Evolutionary conservation across 1,139 yeast species (phyloP).

Genomic region (Saccharomyces hybrid): DNA sequence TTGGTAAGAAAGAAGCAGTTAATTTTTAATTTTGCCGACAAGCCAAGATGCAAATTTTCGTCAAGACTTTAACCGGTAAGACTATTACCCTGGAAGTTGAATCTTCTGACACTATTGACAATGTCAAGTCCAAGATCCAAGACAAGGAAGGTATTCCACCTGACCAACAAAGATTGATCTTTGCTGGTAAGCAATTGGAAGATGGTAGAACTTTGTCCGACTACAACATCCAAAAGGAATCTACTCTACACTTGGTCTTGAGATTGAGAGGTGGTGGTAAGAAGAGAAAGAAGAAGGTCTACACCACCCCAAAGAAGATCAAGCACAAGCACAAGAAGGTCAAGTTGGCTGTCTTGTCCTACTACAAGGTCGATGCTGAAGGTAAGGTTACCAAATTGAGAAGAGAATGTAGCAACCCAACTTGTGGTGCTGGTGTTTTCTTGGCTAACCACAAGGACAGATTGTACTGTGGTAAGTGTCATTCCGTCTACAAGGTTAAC

Average conservation of each 20-base stretch:
- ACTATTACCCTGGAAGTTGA: slow-evolving; percentile 65
- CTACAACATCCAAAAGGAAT: slow-evolving; percentile 99
- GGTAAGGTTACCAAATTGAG: slow-evolving; percentile 98
- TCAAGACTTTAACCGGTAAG: slow-evolving; percentile 62
- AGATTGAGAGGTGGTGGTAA: slow-evolving; percentile 99
- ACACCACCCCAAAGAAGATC: slow-evolving; percentile 99
- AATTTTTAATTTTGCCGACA: slow-evolving; percentile 34
- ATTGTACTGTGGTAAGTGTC: slow-evolving; percentile 99
- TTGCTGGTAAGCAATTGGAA: slow-evolving; percentile 93
- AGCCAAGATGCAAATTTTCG: slow-evolving; percentile 53
- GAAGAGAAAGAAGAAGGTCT: slow-evolving; percentile 99
- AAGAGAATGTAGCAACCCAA: slow-evolving; percentile 91
- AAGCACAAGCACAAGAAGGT: slow-evolving; percentile 99
- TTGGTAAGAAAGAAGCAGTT: slow-evolving; percentile 35
- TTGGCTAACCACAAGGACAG: slow-evolving; percentile 99
- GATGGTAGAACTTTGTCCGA: slow-evolving; percentile 62
- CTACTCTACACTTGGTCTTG: slow-evolving; percentile 93
- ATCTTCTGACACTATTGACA: slow-evolving; percentile 66
- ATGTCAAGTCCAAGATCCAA: slow-evolving; percentile 96
- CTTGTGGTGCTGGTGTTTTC: slow-evolving; percentile 99
- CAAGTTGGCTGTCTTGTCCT: slow-evolving; percentile 97
- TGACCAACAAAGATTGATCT: slow-evolving; percentile 97
- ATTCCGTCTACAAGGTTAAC: slow-evolving; percentile 61
- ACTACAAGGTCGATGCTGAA: slow-evolving; percentile 98
- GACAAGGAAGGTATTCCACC: slow-evolving; percentile 99